Conservation (phyloP, 2,329 filamentous ascomycete genomes). For the Botrytis porri region DNA sequence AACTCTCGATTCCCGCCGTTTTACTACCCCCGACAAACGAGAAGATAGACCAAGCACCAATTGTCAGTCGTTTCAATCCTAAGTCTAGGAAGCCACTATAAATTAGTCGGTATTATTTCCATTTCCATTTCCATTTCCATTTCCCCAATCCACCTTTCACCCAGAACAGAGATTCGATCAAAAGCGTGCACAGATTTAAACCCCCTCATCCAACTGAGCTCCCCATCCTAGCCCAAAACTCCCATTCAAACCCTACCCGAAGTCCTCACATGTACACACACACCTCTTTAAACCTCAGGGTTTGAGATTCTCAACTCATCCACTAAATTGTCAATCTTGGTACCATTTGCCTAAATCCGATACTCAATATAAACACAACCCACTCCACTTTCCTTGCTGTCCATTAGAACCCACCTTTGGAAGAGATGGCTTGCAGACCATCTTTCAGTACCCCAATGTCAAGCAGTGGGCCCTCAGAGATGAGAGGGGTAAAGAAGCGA, state of each 20-base stretch:
- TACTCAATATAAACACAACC: not conserved
- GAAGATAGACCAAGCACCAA: not conserved
- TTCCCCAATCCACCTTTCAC: not conserved
- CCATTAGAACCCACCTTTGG: not conserved
- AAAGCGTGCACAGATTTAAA: not conserved
- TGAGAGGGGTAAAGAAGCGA: not conserved
- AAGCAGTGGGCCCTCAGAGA: not conserved
- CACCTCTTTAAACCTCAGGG: not conserved
- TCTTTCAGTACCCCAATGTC: not conserved
- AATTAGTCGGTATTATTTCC: not conserved
- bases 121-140: not conserved
- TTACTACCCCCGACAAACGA: not conserved
- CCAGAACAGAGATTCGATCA: not conserved
- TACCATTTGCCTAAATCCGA: not conserved
- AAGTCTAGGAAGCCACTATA: not conserved
- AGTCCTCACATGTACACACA: not conserved
- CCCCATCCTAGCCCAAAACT: not conserved
- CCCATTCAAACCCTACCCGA: not conserved
- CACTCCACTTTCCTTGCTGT: not conserved
- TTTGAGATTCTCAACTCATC: not conserved
- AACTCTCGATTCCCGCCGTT: not conserved
- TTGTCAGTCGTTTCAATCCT: not conserved
- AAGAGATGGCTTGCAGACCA: not conserved
- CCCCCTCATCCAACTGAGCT: not conserved
- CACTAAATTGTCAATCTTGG: not conserved